Evolutionary conservation across 1,284 basidiomycete genomes (phyloP).

Genomic region (Vanrija sp.): DNA sequence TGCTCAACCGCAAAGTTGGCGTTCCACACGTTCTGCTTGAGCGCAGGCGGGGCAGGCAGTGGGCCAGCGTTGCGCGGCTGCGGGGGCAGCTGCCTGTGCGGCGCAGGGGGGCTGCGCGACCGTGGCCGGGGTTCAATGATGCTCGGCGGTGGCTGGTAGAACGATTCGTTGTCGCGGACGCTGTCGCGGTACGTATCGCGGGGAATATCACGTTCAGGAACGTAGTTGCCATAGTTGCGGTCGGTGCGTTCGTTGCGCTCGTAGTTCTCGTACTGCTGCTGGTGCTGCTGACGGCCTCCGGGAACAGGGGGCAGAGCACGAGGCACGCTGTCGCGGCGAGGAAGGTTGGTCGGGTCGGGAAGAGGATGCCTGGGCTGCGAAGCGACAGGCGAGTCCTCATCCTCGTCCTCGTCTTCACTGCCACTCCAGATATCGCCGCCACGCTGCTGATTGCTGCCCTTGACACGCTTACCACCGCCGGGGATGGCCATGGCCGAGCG

Average conservation of each 20-base stretch:
- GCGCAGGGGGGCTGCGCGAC: slow-evolving; percentile 14
- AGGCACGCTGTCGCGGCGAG: slow-evolving; percentile 4
- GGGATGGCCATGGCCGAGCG: slow-evolving; percentile 56
- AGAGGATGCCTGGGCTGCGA: neutral
- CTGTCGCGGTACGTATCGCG: neutral
- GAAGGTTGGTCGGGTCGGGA: neutral
- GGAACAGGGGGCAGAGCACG: slow-evolving; percentile 28
- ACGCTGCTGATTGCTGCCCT: slow-evolving; percentile 1
- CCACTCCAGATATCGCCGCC: slow-evolving; percentile 1
- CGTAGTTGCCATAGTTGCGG: no score
- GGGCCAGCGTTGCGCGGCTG: slow-evolving; percentile 17
- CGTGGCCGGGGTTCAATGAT: neutral
- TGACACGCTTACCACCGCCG: slow-evolving; percentile 31
- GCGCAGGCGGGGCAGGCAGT: slow-evolving; percentile 57
- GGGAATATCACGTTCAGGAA: no score
- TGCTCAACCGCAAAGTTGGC: slow-evolving; percentile 70
- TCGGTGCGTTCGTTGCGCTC: no score
- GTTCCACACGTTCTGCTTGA: slow-evolving; percentile 64
- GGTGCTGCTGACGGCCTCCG: neutral
- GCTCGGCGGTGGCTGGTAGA: no score
- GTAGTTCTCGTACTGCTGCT: neutral
- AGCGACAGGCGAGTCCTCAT: slow-evolving; percentile 27
- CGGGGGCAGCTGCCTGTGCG: slow-evolving; percentile 18
- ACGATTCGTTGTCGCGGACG: no score
- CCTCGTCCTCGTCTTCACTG: slow-evolving; percentile 61